A percentile compares a stretch with the other conserved stretches of the same genome.
These are phyloP conservation scores for Xylariomycetidae sp. DNA, from an alignment of 2,329 filamentous ascomycete species.

Conservation along the genomic window DNA sequence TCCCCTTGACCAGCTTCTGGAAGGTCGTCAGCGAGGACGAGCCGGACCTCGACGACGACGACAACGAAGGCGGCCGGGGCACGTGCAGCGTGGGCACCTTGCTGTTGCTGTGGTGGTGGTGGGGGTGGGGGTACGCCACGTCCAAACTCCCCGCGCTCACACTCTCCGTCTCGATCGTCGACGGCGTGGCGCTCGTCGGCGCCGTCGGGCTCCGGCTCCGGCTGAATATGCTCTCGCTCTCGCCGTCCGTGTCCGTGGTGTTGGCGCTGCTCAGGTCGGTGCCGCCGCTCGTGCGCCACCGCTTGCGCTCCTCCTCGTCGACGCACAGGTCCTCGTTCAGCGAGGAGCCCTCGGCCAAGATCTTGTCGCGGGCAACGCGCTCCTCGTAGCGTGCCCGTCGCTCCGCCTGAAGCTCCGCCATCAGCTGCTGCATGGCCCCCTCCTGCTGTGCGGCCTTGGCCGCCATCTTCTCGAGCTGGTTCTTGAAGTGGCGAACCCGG, in stretches of 20 bases:
- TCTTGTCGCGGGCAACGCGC: constrained; percentile 24
- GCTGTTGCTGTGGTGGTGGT: too few relatives aligned
- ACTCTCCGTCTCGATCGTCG: constrained; percentile 15
- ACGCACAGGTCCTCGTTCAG: constrained; percentile 49
- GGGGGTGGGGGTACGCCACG: neutral
- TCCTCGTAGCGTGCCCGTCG: constrained; percentile 41
- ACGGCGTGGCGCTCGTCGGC: constrained; percentile 28
- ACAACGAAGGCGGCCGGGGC: neutral
- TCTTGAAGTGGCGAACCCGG: constrained; percentile 48
- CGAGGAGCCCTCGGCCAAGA: constrained; percentile 34
- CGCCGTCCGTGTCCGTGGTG: constrained; percentile 14
- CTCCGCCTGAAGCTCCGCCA: constrained; percentile 48
- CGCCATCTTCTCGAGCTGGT: constrained; percentile 58
- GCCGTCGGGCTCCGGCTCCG: constrained; percentile 54
- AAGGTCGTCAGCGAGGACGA: constrained; percentile 37
- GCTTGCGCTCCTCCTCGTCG: constrained; percentile 43
- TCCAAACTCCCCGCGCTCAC: neutral
- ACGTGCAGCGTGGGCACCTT: neutral
- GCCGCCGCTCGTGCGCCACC: constrained; percentile 39
- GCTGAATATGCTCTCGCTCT: constrained; percentile 55
- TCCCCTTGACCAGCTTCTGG: constrained; percentile 43
- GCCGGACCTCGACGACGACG: constrained; percentile 21
- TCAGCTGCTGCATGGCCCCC: constrained; percentile 41
- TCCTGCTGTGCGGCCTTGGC: constrained; percentile 50
- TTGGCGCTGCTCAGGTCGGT: constrained; percentile 28